phyloP scores from a whole-genome alignment of 441 rosid genomes.

The Erodium trifolium region DNA sequence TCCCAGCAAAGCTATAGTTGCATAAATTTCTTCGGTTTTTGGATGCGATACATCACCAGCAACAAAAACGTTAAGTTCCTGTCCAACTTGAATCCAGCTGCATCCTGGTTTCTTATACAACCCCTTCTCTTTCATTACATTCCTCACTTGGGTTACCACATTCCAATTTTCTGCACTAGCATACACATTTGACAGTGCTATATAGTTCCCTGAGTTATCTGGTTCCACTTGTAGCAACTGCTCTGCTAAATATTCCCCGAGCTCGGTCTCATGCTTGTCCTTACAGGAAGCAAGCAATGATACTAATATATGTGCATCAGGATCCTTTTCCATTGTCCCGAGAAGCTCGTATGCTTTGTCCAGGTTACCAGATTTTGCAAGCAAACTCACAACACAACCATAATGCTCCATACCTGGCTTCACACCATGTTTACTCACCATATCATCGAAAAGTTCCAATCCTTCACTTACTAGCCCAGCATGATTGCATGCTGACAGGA shows the following conservation, averaged over 20 bases:
- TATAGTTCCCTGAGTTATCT: slow-evolving; percentile 42
- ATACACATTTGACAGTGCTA: slow-evolving; percentile 42
- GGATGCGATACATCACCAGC: slow-evolving; percentile 39
- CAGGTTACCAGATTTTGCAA: slow-evolving; percentile 38
- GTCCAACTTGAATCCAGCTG: slow-evolving; percentile 46
- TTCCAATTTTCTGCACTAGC: slow-evolving; percentile 47
- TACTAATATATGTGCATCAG: slow-evolving; percentile 40
- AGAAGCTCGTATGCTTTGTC: slow-evolving; percentile 33
- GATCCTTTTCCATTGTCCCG: slow-evolving; percentile 32
- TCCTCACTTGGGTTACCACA: slow-evolving; percentile 34
- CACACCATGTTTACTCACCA: slow-evolving; percentile 26
- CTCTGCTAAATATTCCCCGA: slow-evolving; percentile 31
- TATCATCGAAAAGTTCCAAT: slow-evolving; percentile 29
- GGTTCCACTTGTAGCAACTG: slow-evolving; percentile 33
- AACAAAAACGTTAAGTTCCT: slow-evolving; percentile 30
- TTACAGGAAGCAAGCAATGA: slow-evolving; percentile 36
- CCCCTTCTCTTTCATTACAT: slow-evolving; percentile 39
- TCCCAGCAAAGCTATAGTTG: slow-evolving; percentile 29
- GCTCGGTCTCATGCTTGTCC: slow-evolving; percentile 31
- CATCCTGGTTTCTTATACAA: slow-evolving; percentile 41
- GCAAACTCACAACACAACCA: slow-evolving; percentile 34
- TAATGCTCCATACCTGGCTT: slow-evolving; percentile 44
- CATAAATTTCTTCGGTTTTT: slow-evolving; percentile 25
- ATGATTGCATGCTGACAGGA: slow-evolving; percentile 39
- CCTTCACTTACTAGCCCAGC: slow-evolving; percentile 35